These are phyloP conservation scores for Phytophthora tubulina DNA, from an alignment of 352 stramenopile genomes.

Conservation along the genomic window DNA sequence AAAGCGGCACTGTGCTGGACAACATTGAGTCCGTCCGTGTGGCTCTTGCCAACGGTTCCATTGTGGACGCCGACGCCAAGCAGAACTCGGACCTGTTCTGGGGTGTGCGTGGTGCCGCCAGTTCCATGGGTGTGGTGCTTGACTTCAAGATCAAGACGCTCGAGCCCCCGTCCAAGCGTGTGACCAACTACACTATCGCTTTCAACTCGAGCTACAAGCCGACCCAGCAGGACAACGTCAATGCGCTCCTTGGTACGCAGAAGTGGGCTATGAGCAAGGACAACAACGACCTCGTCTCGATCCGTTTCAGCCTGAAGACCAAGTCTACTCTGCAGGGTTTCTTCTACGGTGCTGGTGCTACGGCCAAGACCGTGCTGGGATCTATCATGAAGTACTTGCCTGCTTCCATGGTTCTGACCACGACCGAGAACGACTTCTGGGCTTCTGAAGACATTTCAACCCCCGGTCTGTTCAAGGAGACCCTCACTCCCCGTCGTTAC, in stretches of 20 bases:
- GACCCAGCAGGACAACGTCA: constrained; percentile 36
- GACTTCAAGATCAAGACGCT: constrained; percentile 36
- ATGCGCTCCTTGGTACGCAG: constrained; percentile 34
- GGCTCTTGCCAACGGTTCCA: constrained; percentile 32
- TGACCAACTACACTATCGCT: constrained; percentile 29
- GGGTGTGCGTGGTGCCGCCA: constrained; percentile 36
- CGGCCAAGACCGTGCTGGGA: constrained; percentile 11
- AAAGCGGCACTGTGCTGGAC: constrained; percentile 30
- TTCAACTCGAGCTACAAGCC: constrained; percentile 22
- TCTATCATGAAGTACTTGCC: constrained; percentile 34
- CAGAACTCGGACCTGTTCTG: constrained; percentile 39
- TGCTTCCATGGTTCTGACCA: constrained; percentile 24
- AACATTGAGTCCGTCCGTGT: constrained; percentile 34
- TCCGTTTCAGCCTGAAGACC: constrained; percentile 31
- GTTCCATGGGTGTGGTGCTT: constrained; percentile 34
- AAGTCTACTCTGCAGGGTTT: constrained; percentile 24
- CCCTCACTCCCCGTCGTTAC: constrained; percentile 30
- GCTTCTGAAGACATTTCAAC: constrained; percentile 26
- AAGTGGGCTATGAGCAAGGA: constrained; percentile 27
- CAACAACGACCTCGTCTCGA: constrained; percentile 39
- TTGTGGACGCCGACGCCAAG: constrained; percentile 27
- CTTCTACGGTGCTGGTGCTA: constrained; percentile 19
- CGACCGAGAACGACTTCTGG: constrained; percentile 31
- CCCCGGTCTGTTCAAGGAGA: constrained; percentile 27
- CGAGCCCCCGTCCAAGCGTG: constrained; percentile 18